Evolutionary conservation across 257 asterid species (phyloP).

Genomic region (Petrea volubilis): DNA sequence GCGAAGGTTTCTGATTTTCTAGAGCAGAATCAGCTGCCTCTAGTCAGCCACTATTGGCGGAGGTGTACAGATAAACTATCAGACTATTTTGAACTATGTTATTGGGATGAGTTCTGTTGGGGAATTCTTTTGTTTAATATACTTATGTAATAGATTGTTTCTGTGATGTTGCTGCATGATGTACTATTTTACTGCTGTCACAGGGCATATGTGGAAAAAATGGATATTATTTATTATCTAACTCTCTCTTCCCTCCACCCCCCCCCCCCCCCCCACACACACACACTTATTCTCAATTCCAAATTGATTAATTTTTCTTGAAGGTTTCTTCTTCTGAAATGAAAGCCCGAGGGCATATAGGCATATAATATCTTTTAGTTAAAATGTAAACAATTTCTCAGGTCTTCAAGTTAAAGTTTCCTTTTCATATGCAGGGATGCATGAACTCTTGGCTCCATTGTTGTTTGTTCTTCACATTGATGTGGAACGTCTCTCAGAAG

Average conservation of each 20-base stretch:
- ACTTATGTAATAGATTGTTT: neutral
- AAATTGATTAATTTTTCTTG: slow-evolving; percentile 9
- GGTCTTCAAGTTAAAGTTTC: slow-evolving; percentile 22
- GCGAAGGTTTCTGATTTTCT: neutral
- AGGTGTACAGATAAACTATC: slow-evolving; percentile 7
- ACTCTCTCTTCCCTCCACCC: neutral
- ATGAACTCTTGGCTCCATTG: slow-evolving; percentile 86
- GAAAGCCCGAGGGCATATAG: neutral
- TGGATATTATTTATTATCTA: slow-evolving; percentile 10
- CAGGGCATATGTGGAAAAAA: slow-evolving; percentile 6
- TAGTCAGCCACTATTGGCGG: neutral
- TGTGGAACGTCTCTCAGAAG: slow-evolving; percentile 67
- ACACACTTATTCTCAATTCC: slow-evolving; percentile 1
- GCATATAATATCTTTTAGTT: neutral
- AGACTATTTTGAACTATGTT: slow-evolving; percentile 6
- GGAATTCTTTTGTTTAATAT: neutral
- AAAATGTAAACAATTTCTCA: neutral
- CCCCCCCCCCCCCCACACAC: no score
- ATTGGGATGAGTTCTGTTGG: neutral
- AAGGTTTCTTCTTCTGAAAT: neutral
- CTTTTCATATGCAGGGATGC: slow-evolving; percentile 71
- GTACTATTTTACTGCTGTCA: neutral
- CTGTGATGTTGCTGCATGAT: neutral
- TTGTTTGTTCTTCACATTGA: slow-evolving; percentile 82
- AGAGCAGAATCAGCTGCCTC: neutral